Evolutionary conservation across 257 asterid genomes (phyloP).

Genomic region (Thymus quinquecostatus): DNA sequence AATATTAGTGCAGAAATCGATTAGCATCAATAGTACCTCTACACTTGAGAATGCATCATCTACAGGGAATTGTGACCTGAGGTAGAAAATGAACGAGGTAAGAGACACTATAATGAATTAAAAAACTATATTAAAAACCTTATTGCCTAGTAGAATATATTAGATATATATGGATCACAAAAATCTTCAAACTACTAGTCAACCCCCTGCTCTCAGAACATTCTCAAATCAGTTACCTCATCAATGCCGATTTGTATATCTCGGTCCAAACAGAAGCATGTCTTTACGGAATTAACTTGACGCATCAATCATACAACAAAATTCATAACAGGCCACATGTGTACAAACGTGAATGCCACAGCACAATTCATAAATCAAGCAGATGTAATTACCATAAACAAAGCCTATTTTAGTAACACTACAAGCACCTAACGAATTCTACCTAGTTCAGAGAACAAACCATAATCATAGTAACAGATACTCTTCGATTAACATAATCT

Average conservation of each 20-base stretch:
- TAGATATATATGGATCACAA: slow-evolving; percentile 3
- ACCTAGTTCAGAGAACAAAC: slow-evolving; percentile 21
- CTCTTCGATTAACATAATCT: slow-evolving; percentile 14
- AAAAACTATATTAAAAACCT: neutral
- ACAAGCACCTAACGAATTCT: slow-evolving; percentile 22
- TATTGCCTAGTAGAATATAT: neutral
- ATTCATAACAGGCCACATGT: neutral
- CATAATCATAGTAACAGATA: slow-evolving; percentile 5
- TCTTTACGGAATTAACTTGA: slow-evolving; percentile 9
- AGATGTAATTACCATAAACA: neutral
- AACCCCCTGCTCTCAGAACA: slow-evolving; percentile 12
- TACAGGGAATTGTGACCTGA: slow-evolving; percentile 40
- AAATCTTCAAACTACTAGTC: slow-evolving; percentile 19
- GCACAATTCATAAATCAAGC: neutral
- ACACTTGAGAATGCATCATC: slow-evolving; percentile 39
- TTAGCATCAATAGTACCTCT: slow-evolving; percentile 39
- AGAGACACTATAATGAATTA: neutral
- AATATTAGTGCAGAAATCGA: slow-evolving; percentile 17
- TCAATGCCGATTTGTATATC: slow-evolving; percentile 1
- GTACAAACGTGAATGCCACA: neutral
- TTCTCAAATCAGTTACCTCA: slow-evolving; percentile 10
- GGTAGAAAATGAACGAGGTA: slow-evolving; percentile 20
- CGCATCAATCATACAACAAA: neutral
- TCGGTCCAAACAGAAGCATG: slow-evolving; percentile 11
- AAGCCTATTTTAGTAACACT: neutral